A percentile compares a stretch with the other conserved stretches of the same genome.
phyloP scores from a whole-genome alignment of 805 yeast genomes.

The Yarrowia yakushimensis region DNA sequence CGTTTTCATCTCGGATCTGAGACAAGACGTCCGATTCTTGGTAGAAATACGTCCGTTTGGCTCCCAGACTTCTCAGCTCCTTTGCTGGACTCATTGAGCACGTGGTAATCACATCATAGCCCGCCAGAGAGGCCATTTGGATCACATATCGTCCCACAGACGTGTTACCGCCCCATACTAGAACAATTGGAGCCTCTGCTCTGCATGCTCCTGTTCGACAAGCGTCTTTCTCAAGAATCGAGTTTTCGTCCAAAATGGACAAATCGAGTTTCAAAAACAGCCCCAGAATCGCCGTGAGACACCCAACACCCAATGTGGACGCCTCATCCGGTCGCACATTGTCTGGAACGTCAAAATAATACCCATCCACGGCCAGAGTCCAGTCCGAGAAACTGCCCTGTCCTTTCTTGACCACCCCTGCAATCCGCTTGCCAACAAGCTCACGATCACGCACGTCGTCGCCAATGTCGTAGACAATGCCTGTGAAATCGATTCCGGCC shows the following conservation, averaged over 20 bases:
- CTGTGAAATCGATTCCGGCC: not conserved
- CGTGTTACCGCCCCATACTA: constrained; percentile 18
- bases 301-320: not conserved
- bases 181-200: not conserved
- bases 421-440: constrained; percentile 7
- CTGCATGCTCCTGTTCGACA: not conserved
- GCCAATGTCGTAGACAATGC: constrained; percentile 12
- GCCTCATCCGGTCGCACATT: not conserved
- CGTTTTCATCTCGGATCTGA: constrained; percentile 11
- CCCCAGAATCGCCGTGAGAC: not conserved
- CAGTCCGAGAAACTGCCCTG: not conserved
- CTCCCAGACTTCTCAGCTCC: constrained; percentile 6
- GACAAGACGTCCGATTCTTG: not conserved
- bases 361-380: constrained; percentile 4
- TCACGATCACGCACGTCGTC: not conserved
- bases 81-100: constrained; percentile 1
- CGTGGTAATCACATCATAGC: not conserved
- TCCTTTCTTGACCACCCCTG: not conserved
- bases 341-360: not conserved
- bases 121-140: not conserved
- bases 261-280: not conserved
- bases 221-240: no score
- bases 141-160: constrained; percentile 1
- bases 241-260: not conserved
- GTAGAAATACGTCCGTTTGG: not conserved